These are phyloP conservation scores for Blastocystis sp. DNA, from an alignment of 352 stramenopile genomes.

Conservation along the genomic window DNA sequence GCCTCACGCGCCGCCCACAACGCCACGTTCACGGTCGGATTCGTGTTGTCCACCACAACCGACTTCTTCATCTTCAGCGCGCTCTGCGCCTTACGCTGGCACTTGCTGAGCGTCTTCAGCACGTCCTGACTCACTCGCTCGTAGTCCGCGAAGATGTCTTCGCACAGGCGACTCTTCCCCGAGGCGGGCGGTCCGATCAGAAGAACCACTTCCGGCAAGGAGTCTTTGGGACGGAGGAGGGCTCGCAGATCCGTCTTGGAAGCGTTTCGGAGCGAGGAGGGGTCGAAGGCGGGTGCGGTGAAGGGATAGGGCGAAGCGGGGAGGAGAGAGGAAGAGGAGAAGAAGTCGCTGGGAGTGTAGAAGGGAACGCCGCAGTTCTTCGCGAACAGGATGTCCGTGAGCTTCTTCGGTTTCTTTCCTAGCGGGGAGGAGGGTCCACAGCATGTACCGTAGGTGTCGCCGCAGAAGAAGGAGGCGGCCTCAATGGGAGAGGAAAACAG, in stretches of 20 bases:
- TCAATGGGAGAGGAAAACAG: not conserved
- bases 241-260: not conserved
- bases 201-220: slow-evolving; percentile 70
- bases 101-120: slow-evolving; percentile 79
- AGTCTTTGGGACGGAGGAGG: not conserved
- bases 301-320: slow-evolving; percentile 18
- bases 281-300: slow-evolving; percentile 63
- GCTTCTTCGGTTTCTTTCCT: slow-evolving; percentile 65
- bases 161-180: slow-evolving; percentile 78
- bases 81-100: slow-evolving; percentile 77
- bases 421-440: not conserved
- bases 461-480: slow-evolving; percentile 48
- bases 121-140: slow-evolving; percentile 81
- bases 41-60: slow-evolving; percentile 83
- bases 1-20: not conserved
- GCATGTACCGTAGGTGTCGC: not conserved
- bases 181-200: slow-evolving; percentile 73
- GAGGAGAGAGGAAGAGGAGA: slow-evolving; percentile 76
- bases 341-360: slow-evolving; percentile 81
- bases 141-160: slow-evolving; percentile 80
- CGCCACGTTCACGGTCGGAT: slow-evolving; percentile 69
- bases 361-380: slow-evolving; percentile 81
- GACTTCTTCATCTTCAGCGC: slow-evolving; percentile 77
- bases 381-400: slow-evolving; percentile 83
- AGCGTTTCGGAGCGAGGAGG: slow-evolving; percentile 71